Percentiles rank a stretch among this genome's conserved stretches.
Conservation (phyloP, 2,329 filamentous ascomycete genomes). For the Emydomyces testavorans region DNA sequence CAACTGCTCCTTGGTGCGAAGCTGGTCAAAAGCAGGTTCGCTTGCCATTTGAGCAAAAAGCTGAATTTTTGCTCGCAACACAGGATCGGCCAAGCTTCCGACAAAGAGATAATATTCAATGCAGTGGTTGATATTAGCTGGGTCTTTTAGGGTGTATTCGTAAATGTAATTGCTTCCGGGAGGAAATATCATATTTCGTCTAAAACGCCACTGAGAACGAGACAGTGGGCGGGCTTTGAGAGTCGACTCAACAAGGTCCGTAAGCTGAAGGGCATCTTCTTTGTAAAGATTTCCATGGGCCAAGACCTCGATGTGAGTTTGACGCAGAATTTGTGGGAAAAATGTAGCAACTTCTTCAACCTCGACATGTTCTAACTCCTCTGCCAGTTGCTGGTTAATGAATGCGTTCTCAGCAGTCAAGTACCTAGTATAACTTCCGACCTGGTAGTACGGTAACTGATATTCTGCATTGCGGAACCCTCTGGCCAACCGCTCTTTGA, state of each 20-base stretch:
- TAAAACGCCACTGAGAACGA: constrained; percentile 65
- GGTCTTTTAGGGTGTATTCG: constrained; percentile 67
- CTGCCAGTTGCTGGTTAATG: constrained; percentile 66
- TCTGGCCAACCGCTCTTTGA: constrained; percentile 71
- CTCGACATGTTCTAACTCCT: constrained; percentile 63
- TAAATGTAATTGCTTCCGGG: constrained; percentile 74
- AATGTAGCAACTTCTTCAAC: constrained; percentile 64
- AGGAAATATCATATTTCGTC: constrained; percentile 65
- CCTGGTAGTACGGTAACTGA: constrained; percentile 78
- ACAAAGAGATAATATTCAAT: constrained; percentile 67
- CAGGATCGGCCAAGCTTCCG: constrained; percentile 57
- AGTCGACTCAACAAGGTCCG: constrained; percentile 66
- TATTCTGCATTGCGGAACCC: constrained; percentile 78
- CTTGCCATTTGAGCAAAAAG: constrained; percentile 82
- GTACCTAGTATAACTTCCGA: constrained; percentile 71
- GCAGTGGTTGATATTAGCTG: constrained; percentile 78
- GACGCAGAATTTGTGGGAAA: constrained; percentile 65
- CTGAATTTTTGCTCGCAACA: constrained; percentile 61
- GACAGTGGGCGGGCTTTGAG: constrained; percentile 65
- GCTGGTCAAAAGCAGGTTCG: constrained; percentile 86
- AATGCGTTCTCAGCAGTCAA: constrained; percentile 65
- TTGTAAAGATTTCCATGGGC: constrained; percentile 90
- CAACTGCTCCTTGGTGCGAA: constrained; percentile 92
- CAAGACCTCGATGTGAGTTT: constrained; percentile 78
- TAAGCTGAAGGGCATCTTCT: constrained; percentile 78